phyloP scores from a whole-genome alignment of 768 basidiomycete genomes.

The Lyophyllum semitale region DNA sequence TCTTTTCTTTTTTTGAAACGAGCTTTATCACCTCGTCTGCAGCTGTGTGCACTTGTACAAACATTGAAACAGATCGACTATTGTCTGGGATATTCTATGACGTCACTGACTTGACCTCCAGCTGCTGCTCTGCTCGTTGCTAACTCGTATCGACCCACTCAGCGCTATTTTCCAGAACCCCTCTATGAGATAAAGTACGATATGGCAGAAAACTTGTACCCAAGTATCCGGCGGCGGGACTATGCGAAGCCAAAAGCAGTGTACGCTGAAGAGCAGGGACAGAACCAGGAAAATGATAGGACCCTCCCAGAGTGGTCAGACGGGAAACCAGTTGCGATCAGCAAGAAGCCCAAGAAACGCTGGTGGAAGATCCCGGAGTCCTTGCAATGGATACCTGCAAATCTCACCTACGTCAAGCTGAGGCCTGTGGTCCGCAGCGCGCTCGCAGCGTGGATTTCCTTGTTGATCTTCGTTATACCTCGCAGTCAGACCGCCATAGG shows the following conservation, averaged over 20 bases:
- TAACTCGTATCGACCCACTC: no score
- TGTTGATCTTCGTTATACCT: slow-evolving; percentile 61
- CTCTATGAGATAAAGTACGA: not conserved
- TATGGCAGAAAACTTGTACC: not conserved
- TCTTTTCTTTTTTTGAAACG: no score
- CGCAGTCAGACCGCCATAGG: slow-evolving; percentile 51
- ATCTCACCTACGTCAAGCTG: slow-evolving; percentile 57
- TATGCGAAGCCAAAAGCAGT: not conserved
- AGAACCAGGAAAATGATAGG: not conserved
- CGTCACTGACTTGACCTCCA: no score
- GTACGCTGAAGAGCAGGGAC: not conserved
- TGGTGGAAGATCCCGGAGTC: slow-evolving; percentile 26
- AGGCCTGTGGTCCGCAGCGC: slow-evolving; percentile 68
- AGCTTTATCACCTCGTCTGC: no score
- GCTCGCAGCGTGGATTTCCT: slow-evolving; percentile 60
- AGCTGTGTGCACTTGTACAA: no score
- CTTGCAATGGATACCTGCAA: slow-evolving; percentile 58
- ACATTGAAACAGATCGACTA: no score
- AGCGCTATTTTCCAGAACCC: no score
- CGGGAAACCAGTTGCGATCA: not conserved
- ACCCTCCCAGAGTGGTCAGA: not conserved
- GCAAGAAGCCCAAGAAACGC: not conserved
- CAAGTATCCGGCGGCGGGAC: not conserved
- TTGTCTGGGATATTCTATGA: no score
- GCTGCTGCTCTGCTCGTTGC: no score